Percentiles rank a stretch among this genome's conserved stretches.
Conservation (phyloP, 2,329 filamentous ascomycete genomes). For the Diaporthe batatas region DNA sequence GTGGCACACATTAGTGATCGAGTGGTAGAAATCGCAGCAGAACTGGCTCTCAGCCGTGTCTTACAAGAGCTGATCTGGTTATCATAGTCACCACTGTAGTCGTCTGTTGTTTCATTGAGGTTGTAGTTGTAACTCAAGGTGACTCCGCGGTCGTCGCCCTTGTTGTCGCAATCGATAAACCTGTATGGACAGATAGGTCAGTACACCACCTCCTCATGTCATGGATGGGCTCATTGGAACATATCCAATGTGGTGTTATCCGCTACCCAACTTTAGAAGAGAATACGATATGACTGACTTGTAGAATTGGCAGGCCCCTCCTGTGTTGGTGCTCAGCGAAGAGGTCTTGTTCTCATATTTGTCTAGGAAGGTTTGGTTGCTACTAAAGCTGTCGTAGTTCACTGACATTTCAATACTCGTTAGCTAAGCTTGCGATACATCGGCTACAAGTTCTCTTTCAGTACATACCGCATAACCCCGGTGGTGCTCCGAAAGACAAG, state of each 20-base stretch:
- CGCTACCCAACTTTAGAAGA: no score
- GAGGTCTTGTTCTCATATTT: slow-evolving; percentile 11
- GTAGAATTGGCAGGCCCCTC: slow-evolving; percentile 19
- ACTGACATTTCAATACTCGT: not conserved
- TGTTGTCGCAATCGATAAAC: not conserved
- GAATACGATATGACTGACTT: not conserved
- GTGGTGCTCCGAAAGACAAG: slow-evolving; percentile 7
- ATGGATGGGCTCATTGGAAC: not conserved
- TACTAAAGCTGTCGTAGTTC: slow-evolving; percentile 14
- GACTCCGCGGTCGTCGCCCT: slow-evolving; percentile 19
- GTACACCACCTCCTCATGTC: no score
- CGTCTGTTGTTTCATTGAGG: not conserved
- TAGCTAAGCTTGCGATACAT: not conserved
- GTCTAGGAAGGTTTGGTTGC: not conserved
- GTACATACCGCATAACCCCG: not conserved
- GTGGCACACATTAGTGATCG: not conserved
- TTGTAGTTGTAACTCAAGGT: not conserved
- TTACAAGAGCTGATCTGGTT: slow-evolving; percentile 22
- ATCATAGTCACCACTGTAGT: slow-evolving; percentile 13
- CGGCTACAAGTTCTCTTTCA: not conserved
- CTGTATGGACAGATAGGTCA: not conserved
- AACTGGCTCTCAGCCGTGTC: not conserved
- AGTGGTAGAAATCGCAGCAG: not conserved
- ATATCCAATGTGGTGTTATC: fast-evolving
- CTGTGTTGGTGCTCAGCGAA: slow-evolving; percentile 6